Conservation (phyloP, 2,329 filamentous ascomycete species). For the Ophiostoma triangulosporum region DNA sequence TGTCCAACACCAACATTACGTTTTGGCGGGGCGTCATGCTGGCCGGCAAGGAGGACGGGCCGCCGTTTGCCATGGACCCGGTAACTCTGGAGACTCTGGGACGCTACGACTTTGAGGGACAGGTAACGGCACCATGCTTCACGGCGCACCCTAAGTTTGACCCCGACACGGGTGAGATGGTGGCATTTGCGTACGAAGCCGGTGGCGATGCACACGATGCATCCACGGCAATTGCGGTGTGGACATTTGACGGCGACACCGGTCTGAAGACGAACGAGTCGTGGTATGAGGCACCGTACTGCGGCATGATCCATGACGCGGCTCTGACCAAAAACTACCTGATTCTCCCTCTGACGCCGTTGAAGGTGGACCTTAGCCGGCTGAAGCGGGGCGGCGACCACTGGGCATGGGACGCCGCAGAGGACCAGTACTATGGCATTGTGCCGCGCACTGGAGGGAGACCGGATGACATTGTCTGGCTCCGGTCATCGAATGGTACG, state of each 20-base stretch:
- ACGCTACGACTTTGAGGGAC: conserved; percentile 37
- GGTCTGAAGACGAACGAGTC: conserved; percentile 32
- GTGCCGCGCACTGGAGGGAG: conserved; percentile 36
- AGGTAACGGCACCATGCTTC: conserved; percentile 32
- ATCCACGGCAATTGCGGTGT: conserved; percentile 29
- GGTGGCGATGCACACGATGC: conserved; percentile 30
- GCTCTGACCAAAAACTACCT: conserved; percentile 34
- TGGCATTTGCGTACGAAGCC: conserved; percentile 37
- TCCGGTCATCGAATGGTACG: conserved; percentile 35
- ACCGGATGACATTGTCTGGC: conserved; percentile 38
- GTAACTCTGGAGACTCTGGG: conserved; percentile 35
- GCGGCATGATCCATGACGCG: conserved; percentile 39
- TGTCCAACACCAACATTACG: conserved; percentile 46
- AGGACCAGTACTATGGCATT: conserved; percentile 42
- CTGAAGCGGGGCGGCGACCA: conserved; percentile 34
- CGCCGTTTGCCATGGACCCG: conserved; percentile 38
- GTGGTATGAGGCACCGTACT: conserved; percentile 36
- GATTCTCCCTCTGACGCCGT: conserved; percentile 32
- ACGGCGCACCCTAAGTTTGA: conserved; percentile 41
- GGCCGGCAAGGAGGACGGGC: conserved; percentile 41
- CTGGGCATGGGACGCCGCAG: conserved; percentile 38
- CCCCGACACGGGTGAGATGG: conserved; percentile 36
- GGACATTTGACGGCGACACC: conserved; percentile 28
- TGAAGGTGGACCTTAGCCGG: conserved; percentile 30
- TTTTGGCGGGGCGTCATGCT: conserved; percentile 43